Evolutionary conservation across 495 filamentous ascomycete species (phyloP).

Genomic region (Penicillium roqueforti): DNA sequence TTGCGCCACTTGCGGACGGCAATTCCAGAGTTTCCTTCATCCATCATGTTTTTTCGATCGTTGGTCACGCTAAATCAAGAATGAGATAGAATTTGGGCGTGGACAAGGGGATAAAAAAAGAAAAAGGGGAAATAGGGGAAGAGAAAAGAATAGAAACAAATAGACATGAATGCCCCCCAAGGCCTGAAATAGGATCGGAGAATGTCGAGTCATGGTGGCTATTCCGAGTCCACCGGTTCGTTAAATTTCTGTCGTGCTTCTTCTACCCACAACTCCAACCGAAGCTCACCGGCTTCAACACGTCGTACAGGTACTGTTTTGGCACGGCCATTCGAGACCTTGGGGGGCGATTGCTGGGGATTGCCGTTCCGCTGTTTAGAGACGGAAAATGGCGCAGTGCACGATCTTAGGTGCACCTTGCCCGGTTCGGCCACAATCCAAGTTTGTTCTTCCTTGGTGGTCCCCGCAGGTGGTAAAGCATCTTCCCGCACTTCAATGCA

Average conservation of each 20-base stretch:
- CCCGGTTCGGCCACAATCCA: constrained; percentile 54
- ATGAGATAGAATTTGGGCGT: constrained; percentile 32
- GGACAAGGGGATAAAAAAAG: constrained; percentile 14
- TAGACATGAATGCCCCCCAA: constrained; percentile 25
- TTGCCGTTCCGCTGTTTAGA: constrained; percentile 40
- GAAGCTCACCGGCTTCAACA: constrained; percentile 51
- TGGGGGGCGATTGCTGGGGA: constrained; percentile 36
- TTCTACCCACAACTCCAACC: constrained; percentile 54
- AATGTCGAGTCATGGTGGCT: constrained; percentile 32
- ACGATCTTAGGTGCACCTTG: constrained; percentile 43
- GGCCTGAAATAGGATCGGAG: constrained; percentile 8
- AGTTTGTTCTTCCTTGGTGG: constrained; percentile 47
- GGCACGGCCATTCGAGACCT: constrained; percentile 42
- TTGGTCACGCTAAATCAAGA: constrained; percentile 51
- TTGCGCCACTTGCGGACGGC: constrained; percentile 43
- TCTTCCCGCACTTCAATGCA: constrained; percentile 79
- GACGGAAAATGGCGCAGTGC: constrained; percentile 45
- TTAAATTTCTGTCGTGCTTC: constrained; percentile 54
- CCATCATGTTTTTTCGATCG: constrained; percentile 49
- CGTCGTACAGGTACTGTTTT: constrained; percentile 52
- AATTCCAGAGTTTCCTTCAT: constrained; percentile 40
- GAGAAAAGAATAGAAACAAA: constrained; percentile 23
- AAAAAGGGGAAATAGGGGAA: constrained; percentile 5
- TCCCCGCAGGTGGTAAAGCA: constrained; percentile 68
- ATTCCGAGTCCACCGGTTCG: constrained; percentile 44